A percentile compares a stretch with the other conserved stretches of the same genome.
These are phyloP conservation scores for Corylus avellana DNA, from an alignment of 306 rosid species.

Conservation along the genomic window DNA sequence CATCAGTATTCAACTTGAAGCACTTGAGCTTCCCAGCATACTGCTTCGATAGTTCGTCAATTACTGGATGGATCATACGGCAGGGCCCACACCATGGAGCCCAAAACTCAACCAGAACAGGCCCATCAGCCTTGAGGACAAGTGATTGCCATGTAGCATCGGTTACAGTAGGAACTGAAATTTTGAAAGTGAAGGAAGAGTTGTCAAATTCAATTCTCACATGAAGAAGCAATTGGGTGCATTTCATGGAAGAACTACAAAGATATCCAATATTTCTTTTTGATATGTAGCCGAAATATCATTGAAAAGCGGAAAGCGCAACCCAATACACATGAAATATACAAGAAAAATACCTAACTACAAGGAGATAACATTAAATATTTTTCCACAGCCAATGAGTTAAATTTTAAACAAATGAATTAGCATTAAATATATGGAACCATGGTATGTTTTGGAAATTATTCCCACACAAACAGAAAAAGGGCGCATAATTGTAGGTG, in stretches of 20 bases:
- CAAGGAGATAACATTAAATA: too few relatives aligned
- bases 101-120: conserved; percentile 24
- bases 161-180: conserved; percentile 18
- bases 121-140: conserved; percentile 13
- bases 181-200: neutral
- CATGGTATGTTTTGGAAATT: neutral
- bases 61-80: conserved; percentile 21
- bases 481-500: neutral
- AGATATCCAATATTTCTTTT: neutral
- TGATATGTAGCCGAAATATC: too few relatives aligned
- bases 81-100: conserved; percentile 23
- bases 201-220: neutral
- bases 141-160: conserved; percentile 20
- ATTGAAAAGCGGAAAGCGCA: too few relatives aligned
- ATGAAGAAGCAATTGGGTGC: neutral
- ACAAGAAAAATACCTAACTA: too few relatives aligned
- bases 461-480: neutral
- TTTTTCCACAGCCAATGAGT: neutral
- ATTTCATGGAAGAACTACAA: neutral
- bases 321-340: too few relatives aligned
- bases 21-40: conserved; percentile 17
- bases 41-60: conserved; percentile 4
- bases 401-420: neutral
- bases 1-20: conserved; percentile 20
- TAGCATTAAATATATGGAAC: neutral